Conservation (phyloP, 2,329 filamentous ascomycete species). For the Juglanconis sp. region DNA sequence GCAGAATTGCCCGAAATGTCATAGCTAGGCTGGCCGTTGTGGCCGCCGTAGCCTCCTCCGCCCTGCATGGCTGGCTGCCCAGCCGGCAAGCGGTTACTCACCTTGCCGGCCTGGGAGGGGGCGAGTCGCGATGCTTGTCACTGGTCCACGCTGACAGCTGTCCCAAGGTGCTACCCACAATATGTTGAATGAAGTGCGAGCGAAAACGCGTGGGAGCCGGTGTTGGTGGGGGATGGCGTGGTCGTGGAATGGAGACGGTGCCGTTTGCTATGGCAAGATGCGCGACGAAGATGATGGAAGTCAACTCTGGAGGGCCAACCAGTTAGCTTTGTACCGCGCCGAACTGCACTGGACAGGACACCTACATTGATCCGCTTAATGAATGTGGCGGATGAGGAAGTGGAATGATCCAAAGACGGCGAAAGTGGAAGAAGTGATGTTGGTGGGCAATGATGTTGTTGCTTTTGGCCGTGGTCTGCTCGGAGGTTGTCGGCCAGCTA, state of each 20-base stretch:
- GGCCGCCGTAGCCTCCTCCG: conserved; percentile 20
- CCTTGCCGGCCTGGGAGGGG: conserved; percentile 66
- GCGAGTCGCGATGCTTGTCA: conserved; percentile 29
- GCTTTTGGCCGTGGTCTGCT: too few relatives aligned
- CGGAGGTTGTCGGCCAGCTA: too few relatives aligned
- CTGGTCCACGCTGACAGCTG: conserved; percentile 17
- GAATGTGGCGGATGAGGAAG: not conserved
- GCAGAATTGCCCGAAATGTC: conserved; percentile 16
- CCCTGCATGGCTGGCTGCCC: conserved; percentile 59
- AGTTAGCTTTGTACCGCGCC: not conserved
- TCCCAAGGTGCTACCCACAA: conserved; percentile 2
- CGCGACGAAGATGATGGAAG: not conserved
- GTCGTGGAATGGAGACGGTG: not conserved
- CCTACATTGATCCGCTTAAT: not conserved
- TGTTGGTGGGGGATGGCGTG: not conserved
- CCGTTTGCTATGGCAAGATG: not conserved
- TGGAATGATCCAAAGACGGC: not conserved
- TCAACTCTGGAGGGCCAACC: not conserved
- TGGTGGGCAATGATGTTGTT: not conserved
- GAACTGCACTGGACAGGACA: not conserved
- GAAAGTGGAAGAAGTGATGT: not conserved
- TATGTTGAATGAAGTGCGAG: not conserved
- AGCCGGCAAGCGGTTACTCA: conserved; percentile 74
- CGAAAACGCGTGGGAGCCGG: not conserved
- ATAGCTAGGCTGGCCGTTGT: conserved; percentile 11